Conservation (phyloP, 148 eudicot species). For the Heliosperma pusillum region DNA sequence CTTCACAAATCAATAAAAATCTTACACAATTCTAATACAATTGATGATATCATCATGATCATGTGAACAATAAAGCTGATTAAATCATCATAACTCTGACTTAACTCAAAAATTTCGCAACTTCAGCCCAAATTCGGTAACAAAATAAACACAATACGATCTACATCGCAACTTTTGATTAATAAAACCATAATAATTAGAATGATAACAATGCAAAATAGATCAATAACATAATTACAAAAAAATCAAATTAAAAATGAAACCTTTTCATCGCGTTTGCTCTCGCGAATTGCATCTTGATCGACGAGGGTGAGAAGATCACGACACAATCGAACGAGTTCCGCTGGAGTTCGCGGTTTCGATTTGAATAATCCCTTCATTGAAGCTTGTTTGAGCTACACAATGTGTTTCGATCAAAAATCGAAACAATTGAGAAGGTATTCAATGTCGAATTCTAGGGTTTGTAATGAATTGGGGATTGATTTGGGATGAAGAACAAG, state of each 20-base stretch:
- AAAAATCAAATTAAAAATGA: background rate
- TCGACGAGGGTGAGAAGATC: constrained; percentile 66
- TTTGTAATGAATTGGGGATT: background rate
- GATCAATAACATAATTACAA: background rate
- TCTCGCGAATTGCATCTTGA: constrained; percentile 41
- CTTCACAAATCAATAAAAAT: background rate
- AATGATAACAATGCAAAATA: background rate
- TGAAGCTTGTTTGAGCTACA: background rate
- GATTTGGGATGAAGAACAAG: background rate
- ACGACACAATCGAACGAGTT: constrained; percentile 68
- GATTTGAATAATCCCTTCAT: constrained; percentile 92
- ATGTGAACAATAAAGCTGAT: background rate
- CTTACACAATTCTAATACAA: background rate
- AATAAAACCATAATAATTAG: too few species aligned
- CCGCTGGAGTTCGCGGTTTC: constrained; percentile 81
- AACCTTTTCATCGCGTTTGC: constrained; percentile 93
- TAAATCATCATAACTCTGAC: background rate
- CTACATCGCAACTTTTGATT: too few species aligned
- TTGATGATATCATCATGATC: background rate
- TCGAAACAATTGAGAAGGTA: background rate
- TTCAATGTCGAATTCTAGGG: background rate
- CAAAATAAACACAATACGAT: background rate
- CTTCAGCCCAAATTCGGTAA: background rate
- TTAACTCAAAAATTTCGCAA: background rate
- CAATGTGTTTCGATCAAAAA: background rate